Percentiles rank a stretch among this genome's conserved stretches.
phyloP scores from a whole-genome alignment of 83 land plant species.

The Isoetes engelmannii region DNA sequence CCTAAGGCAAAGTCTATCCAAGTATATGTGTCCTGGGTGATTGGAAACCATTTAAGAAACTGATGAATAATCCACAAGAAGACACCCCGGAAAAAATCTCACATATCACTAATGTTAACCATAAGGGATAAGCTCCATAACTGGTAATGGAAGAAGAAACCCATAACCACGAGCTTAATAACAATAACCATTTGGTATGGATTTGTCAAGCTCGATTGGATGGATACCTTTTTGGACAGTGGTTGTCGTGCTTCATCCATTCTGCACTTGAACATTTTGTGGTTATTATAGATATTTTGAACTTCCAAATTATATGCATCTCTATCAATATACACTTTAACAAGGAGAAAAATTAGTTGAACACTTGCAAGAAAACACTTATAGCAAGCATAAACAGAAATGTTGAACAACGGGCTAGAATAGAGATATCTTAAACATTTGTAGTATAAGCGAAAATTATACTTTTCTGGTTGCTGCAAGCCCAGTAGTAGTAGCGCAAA shows the following conservation, averaged over 20 bases:
- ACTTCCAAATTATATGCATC: too few relatives aligned
- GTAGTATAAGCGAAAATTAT: too few relatives aligned
- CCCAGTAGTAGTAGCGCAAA: too few relatives aligned
- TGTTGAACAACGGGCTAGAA: too few relatives aligned
- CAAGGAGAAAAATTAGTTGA: too few relatives aligned
- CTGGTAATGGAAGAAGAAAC: conserved; percentile 61
- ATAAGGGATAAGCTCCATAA: conserved; percentile 54
- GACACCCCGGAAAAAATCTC: conserved; percentile 73
- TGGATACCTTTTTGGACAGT: conserved; percentile 55
- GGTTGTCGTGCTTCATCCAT: conserved; percentile 69
- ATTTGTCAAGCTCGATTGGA: conserved; percentile 56
- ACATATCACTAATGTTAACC: conserved; percentile 66
- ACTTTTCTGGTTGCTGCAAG: too few relatives aligned
- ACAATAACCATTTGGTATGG: conserved; percentile 70
- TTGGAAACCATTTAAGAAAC: conserved; percentile 75
- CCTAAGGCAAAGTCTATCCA: conserved; percentile 55
- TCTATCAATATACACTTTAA: too few relatives aligned
- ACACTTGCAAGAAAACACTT: too few relatives aligned
- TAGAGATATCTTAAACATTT: too few relatives aligned
- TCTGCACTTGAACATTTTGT: too few relatives aligned
- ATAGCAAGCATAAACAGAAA: too few relatives aligned
- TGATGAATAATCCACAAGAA: conserved; percentile 78
- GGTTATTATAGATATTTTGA: too few relatives aligned
- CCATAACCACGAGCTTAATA: conserved; percentile 48
- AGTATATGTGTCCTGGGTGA: conserved; percentile 60